Evolutionary conservation across 371 early-diverging fungal genomes (phyloP).

Genomic region (Sporodiniella umbellata): DNA sequence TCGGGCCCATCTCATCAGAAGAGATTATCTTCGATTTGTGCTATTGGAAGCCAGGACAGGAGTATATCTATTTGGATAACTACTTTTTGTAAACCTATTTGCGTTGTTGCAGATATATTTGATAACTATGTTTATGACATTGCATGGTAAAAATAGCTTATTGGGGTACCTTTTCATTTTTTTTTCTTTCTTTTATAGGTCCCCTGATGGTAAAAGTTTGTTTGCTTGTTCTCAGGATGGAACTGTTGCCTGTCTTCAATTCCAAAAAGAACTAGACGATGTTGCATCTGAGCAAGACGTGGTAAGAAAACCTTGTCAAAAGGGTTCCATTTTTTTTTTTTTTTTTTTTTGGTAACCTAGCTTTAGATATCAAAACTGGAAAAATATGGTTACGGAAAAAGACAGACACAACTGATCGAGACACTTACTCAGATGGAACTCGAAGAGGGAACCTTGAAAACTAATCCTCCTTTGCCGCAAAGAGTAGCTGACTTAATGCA

Average conservation of each 20-base stretch:
- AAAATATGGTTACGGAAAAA: conserved; percentile 71
- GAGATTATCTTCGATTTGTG: conserved; percentile 66
- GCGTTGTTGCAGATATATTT: conserved; percentile 75
- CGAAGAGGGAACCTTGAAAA: conserved; percentile 44
- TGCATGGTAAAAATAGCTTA: conserved; percentile 61
- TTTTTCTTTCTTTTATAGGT: conserved; percentile 28
- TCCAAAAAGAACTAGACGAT: conserved; percentile 68
- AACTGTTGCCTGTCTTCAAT: conserved; percentile 71
- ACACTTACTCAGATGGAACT: conserved; percentile 60
- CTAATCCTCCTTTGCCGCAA: conserved; percentile 28
- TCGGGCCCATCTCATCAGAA: conserved; percentile 13
- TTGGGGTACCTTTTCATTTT: not conserved
- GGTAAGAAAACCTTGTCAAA: conserved; percentile 15
- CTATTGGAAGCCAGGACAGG: conserved; percentile 91
- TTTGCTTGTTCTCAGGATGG: conserved; percentile 95
- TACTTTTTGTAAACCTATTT: conserved; percentile 66
- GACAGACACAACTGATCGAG: conserved; percentile 57
- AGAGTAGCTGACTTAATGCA: conserved; percentile 50
- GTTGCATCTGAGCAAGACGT: conserved; percentile 60
- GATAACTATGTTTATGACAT: conserved; percentile 84
- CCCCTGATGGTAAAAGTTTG: conserved; percentile 74
- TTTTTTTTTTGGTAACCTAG: conserved; percentile 30
- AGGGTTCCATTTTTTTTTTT: not conserved
- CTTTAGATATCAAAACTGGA: conserved; percentile 43
- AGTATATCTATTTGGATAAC: conserved; percentile 91